Evolutionary conservation across 2,329 filamentous ascomycete species (phyloP).

Genomic region (Bipolaris sorokiniana): DNA sequence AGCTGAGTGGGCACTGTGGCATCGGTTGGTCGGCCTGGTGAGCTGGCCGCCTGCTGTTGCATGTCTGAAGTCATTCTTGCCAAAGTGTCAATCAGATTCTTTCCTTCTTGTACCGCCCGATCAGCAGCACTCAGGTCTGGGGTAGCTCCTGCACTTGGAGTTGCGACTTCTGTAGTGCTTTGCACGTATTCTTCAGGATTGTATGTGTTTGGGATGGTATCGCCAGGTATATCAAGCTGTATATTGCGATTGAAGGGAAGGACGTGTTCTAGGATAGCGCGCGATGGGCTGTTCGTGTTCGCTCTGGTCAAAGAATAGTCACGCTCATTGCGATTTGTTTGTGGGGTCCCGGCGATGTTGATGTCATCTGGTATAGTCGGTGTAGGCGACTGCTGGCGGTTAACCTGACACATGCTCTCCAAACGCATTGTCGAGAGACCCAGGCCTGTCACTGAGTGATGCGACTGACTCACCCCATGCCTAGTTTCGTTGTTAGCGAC

Average conservation of each 20-base stretch:
- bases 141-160: conserved; percentile 53
- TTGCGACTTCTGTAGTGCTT: conserved; percentile 57
- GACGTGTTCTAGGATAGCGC: conserved; percentile 33
- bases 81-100: conserved; percentile 41
- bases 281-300: conserved; percentile 26
- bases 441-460: conserved; percentile 36
- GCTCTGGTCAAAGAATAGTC: conserved; percentile 24
- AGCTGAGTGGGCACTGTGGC: conserved; percentile 31
- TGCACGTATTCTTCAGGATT: conserved; percentile 50
- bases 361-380: conserved; percentile 40
- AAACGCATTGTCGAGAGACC: conserved; percentile 44
- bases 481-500: conserved; percentile 31
- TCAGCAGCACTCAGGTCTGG: conserved; percentile 48
- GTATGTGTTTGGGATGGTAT: conserved; percentile 47
- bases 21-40: conserved; percentile 23
- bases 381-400: conserved; percentile 39
- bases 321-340: conserved; percentile 26
- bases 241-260: conserved; percentile 41
- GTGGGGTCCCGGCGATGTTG: conserved; percentile 20
- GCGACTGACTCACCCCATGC: conserved; percentile 29
- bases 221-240: conserved; percentile 40
- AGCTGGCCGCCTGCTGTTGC: conserved; percentile 26
- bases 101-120: conserved; percentile 46
- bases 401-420: conserved; percentile 27
- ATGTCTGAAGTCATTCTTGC: conserved; percentile 32